Evolutionary conservation across 208 protist species (phyloP), one percentile per base, ranked within the genome.

Genomic region (Trypanosomatidae sp.): DNA sequence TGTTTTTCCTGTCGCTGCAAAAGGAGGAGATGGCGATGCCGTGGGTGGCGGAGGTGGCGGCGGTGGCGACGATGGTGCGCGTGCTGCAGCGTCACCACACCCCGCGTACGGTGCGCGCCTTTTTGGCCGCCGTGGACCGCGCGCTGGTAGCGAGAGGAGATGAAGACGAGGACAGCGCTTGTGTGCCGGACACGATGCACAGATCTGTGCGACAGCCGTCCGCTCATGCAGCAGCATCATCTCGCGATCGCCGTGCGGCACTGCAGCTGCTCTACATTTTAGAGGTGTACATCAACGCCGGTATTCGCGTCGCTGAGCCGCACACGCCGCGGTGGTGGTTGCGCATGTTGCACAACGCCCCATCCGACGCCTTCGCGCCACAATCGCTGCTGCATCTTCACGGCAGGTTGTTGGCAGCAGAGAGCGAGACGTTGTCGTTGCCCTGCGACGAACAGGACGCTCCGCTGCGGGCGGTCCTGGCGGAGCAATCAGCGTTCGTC

Each of bases 81-180:
- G 30, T 71, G 3, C 19, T 79, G 39, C 73, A 77, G 73, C 17
- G 30, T 17, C 49, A 72, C 30, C 78, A 82, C 52, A 79, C 78
- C 5, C 71, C 71, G 49, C 78, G 78, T 4, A 82, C 78, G 1
- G 15, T 70, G 25, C 73, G 73, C 1, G 78, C 78, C 13, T 82
- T 75, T 75, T 55, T 82, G 2, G 65, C 73, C 19, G 73, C 66
- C 15, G 66, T 30, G 50, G 73, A 77, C n/a, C 30, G 56, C 1
- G 65, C 66, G 1, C 39, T 76, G 71, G 33, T 33, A 2, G n/a
- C n/a, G n/a, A n/a, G n/a, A n/a, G n/a, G n/a, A n/a, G n/a, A n/a
- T n/a, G n/a, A n/a, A n/a, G n/a, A n/a, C n/a, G n/a, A n/a, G n/a
- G n/a, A n/a, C n/a, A n/a, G n/a, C n/a, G n/a, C n/a, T n/a, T n/a